phyloP scores from a whole-genome alignment of 1,284 basidiomycete species.

The Trichosporon coremiiforme region DNA sequence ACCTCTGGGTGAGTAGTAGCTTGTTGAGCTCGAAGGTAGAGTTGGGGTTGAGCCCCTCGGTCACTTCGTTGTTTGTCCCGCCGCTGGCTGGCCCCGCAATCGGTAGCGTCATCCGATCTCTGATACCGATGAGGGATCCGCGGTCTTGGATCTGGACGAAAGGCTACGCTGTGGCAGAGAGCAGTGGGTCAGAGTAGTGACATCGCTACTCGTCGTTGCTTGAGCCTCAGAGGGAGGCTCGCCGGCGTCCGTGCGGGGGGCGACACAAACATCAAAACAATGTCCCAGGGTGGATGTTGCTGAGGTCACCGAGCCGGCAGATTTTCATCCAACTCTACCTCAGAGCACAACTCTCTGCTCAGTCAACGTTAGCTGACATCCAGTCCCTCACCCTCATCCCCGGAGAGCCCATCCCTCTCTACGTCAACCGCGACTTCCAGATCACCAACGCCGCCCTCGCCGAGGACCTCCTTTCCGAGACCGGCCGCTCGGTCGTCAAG shows the following conservation, averaged over 20 bases:
- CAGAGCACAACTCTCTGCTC: background rate
- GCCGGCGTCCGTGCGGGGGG: background rate
- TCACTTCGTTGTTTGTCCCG: background rate
- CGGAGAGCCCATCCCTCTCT: slow-evolving; percentile 63
- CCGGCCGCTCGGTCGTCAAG: slow-evolving; percentile 75
- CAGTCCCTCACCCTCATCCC: slow-evolving; percentile 47
- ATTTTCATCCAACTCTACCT: background rate
- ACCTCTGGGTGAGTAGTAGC: slow-evolving; percentile 51
- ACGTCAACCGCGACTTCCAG: slow-evolving; percentile 70
- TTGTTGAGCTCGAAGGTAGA: background rate
- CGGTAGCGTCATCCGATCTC: background rate
- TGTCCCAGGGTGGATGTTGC: background rate
- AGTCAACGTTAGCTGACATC: background rate
- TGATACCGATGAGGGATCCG: background rate
- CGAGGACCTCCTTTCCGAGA: slow-evolving; percentile 67
- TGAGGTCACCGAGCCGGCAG: background rate
- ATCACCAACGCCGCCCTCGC: slow-evolving; percentile 84
- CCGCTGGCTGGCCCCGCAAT: background rate
- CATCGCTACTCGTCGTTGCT: background rate
- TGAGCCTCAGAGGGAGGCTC: background rate
- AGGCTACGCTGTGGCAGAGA: too few relatives aligned
- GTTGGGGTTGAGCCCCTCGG: background rate
- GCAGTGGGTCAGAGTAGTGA: background rate
- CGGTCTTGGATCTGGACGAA: background rate
- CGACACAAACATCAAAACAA: slow-evolving; percentile 7